Evolutionary conservation across 129 eudicot species (phyloP).

Genomic region (Saposhnikovia divaricata): DNA sequence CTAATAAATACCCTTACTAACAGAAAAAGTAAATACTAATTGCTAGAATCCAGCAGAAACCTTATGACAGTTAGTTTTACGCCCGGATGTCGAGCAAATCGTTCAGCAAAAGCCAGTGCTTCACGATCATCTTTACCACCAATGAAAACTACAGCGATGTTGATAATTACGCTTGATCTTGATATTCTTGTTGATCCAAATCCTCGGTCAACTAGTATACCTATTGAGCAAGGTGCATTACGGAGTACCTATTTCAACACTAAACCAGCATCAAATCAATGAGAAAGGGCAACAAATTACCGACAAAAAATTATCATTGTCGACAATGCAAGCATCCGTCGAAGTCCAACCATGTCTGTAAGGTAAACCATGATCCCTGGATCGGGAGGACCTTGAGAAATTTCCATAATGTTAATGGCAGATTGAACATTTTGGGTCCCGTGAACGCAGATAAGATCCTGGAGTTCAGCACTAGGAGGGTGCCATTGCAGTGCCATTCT

Average conservation of each 20-base stretch:
- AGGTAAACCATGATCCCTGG: constrained; percentile 64
- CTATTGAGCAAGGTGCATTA: constrained; percentile 80
- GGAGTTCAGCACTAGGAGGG: constrained; percentile 45
- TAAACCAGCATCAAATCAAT: constrained; percentile 4
- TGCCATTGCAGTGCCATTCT: constrained; percentile 88
- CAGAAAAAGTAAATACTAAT: no score
- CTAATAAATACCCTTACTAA: background rate
- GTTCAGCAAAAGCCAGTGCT: constrained; percentile 71
- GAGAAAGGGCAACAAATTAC: background rate
- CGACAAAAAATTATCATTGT: constrained; percentile 14
- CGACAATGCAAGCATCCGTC: constrained; percentile 58
- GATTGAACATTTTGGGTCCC: constrained; percentile 49
- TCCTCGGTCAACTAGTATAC: constrained; percentile 83
- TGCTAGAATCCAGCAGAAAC: constrained; percentile 56
- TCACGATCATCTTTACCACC: constrained; percentile 94
- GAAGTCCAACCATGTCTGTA: constrained; percentile 55
- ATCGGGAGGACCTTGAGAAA: constrained; percentile 48
- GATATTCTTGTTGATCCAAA: constrained; percentile 50
- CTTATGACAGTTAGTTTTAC: constrained; percentile 81
- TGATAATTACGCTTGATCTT: constrained; percentile 29
- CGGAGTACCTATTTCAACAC: constrained; percentile 46
- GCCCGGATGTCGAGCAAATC: constrained; percentile 73
- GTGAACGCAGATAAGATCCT: constrained; percentile 52
- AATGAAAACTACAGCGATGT: constrained; percentile 63
- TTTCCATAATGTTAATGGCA: constrained; percentile 63